A percentile compares a stretch with the other conserved stretches of the same genome.
phyloP scores from a whole-genome alignment of 1,139 yeast species.

The Debaryomycetaceae sp. region DNA sequence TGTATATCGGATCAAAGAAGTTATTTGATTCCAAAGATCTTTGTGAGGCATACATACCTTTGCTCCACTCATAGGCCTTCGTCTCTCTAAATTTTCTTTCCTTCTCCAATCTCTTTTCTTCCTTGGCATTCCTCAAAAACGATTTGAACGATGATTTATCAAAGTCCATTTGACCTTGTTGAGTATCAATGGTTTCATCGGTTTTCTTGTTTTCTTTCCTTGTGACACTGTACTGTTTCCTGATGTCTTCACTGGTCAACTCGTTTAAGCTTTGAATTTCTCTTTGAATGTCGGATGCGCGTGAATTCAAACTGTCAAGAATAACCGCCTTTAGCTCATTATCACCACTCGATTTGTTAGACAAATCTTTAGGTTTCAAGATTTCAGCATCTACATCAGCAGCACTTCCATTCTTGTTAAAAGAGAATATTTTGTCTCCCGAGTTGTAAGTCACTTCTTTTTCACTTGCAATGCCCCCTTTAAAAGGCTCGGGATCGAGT shows the following conservation, averaged over 20 bases:
- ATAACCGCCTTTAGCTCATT: not conserved
- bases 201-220: conserved; percentile 2
- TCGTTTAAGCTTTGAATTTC: conserved; percentile 12
- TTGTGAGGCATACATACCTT: conserved; percentile 28
- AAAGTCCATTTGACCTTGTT: conserved; percentile 3
- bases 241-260: conserved; percentile 16
- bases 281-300: not conserved
- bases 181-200: not conserved
- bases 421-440: not conserved
- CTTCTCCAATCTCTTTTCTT: conserved; percentile 32
- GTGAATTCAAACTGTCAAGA: not conserved
- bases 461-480: not conserved
- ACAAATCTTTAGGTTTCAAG: not conserved
- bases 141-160: conserved; percentile 23
- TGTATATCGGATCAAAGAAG: conserved; percentile 45
- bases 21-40: conserved; percentile 41
- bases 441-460: not conserved
- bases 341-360: not conserved
- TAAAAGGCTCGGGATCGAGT: not conserved
- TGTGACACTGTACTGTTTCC: conserved; percentile 8
- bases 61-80: conserved; percentile 55
- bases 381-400: not conserved
- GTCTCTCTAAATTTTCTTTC: conserved; percentile 46
- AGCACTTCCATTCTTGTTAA: not conserved
- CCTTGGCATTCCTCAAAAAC: conserved; percentile 44